Conservation (phyloP, 2,329 filamentous ascomycete species). For the Penicillium olsonii region DNA sequence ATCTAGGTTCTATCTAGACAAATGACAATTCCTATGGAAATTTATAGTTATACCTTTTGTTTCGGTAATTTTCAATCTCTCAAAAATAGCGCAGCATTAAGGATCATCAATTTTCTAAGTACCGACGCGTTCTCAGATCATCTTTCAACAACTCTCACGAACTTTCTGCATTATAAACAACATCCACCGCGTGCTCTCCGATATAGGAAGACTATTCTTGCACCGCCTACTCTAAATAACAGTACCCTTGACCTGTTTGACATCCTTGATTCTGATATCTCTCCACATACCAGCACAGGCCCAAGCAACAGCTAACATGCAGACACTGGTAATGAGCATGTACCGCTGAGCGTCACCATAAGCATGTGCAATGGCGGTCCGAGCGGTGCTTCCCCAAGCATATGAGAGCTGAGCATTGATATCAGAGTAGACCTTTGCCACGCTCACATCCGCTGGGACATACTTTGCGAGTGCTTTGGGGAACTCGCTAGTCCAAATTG, state of each 20-base stretch:
- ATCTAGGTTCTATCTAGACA: too few relatives aligned
- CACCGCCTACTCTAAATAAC: slow-evolving; percentile 3
- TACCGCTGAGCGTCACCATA: slow-evolving; percentile 50
- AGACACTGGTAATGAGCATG: slow-evolving; percentile 53
- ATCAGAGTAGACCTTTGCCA: slow-evolving; percentile 1
- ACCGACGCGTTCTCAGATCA: too few relatives aligned
- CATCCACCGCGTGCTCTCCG: too few relatives aligned
- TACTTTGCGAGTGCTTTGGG: slow-evolving; percentile 8
- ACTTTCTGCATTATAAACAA: too few relatives aligned
- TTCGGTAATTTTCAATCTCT: too few relatives aligned
- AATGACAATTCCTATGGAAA: too few relatives aligned
- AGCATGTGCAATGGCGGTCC: slow-evolving; percentile 45
- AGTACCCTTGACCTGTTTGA: slow-evolving; percentile 8
- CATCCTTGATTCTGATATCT: slow-evolving; percentile 6
- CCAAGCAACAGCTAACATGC: slow-evolving; percentile 46
- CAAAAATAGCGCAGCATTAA: too few relatives aligned
- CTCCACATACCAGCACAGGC: slow-evolving; percentile 6
- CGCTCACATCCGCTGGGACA: background rate
- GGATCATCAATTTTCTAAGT: too few relatives aligned
- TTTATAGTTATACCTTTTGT: too few relatives aligned
- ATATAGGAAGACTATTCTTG: too few relatives aligned
- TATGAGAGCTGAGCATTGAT: slow-evolving; percentile 7
- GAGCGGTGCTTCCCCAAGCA: slow-evolving; percentile 40
- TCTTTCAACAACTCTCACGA: too few relatives aligned
- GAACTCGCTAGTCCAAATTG: slow-evolving; percentile 24